A percentile compares a stretch with the other conserved stretches of the same genome.
Conservation (phyloP, 2,329 filamentous ascomycete genomes). For the Exophiala sideris region DNA sequence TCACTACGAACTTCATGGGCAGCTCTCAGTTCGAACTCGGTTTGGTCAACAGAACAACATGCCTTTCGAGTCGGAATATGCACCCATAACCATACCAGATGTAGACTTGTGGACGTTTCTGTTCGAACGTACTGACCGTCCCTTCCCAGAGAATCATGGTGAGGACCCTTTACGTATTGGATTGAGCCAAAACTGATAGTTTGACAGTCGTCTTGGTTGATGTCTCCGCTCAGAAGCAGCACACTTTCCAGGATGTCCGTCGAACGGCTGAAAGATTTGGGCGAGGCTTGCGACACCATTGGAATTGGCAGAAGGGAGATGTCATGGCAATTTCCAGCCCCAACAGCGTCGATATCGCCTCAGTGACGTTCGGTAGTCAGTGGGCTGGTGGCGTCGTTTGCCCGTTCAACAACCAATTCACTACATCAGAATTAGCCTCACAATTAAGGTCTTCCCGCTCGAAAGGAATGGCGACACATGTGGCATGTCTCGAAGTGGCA, state of each 20-base stretch:
- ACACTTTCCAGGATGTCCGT: conserved; percentile 68
- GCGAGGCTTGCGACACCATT: conserved; percentile 64
- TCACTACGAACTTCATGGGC: neutral
- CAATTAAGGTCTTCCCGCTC: conserved; percentile 76
- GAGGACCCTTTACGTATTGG: conserved; percentile 11
- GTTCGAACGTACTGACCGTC: conserved; percentile 64
- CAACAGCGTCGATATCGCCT: conserved; percentile 75
- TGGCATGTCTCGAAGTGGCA: conserved; percentile 61
- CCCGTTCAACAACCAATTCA: conserved; percentile 84
- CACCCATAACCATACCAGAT: conserved; percentile 64
- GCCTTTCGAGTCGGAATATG: conserved; percentile 66
- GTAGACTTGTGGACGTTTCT: conserved; percentile 74
- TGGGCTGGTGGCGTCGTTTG: conserved; percentile 80
- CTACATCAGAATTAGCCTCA: conserved; percentile 73
- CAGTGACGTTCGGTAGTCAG: conserved; percentile 70
- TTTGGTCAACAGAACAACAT: conserved; percentile 44
- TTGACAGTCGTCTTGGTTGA: conserved; percentile 20
- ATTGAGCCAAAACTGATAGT: neutral
- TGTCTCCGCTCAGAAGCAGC: conserved; percentile 60
- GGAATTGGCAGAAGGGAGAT: conserved; percentile 73
- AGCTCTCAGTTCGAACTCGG: neutral
- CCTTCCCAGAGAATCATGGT: conserved; percentile 72
- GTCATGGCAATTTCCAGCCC: conserved; percentile 78
- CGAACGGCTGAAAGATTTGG: conserved; percentile 70
- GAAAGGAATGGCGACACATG: conserved; percentile 71